Evolutionary conservation across 2,329 filamentous ascomycete species (phyloP).

Genomic region (Cylindrodendrum hubeiense): DNA sequence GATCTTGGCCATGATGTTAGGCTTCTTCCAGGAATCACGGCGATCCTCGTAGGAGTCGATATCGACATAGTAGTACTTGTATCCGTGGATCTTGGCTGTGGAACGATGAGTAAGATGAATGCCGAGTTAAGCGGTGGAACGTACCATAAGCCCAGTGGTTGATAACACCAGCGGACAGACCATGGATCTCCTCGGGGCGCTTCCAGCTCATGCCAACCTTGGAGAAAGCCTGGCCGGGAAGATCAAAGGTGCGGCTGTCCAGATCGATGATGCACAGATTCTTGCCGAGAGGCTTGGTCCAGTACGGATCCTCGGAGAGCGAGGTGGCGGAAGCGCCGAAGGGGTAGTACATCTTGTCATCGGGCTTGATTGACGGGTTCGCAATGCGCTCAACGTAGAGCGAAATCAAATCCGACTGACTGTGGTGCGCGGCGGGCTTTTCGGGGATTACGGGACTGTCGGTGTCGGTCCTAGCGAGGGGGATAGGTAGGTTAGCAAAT

Average conservation of each 20-base stretch:
- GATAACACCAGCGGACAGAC: constrained; percentile 55
- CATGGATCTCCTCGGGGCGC: constrained; percentile 47
- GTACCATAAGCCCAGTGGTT: constrained; percentile 60
- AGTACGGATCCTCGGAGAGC: constrained; percentile 46
- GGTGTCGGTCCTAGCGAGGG: constrained; percentile 34
- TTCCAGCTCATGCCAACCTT: constrained; percentile 52
- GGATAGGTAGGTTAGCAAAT: constrained; percentile 24
- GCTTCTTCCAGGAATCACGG: constrained; percentile 61
- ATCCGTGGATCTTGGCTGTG: constrained; percentile 59
- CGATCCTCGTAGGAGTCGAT: constrained; percentile 54
- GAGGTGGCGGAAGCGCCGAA: constrained; percentile 50
- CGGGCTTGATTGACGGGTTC: constrained; percentile 45
- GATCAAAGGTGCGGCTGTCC: constrained; percentile 55
- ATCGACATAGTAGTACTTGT: constrained; percentile 60
- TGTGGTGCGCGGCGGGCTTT: constrained; percentile 20
- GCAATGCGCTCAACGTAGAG: constrained; percentile 50
- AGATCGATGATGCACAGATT: constrained; percentile 60
- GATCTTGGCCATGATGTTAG: constrained; percentile 56
- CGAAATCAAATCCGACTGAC: constrained; percentile 44
- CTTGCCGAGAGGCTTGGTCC: constrained; percentile 50
- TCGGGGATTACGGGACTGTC: constrained; percentile 35
- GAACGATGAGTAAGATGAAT: constrained; percentile 33
- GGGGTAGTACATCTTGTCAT: constrained; percentile 43
- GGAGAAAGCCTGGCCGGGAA: constrained; percentile 52
- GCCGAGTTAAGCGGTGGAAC: background rate